Conservation (phyloP, 2,329 filamentous ascomycete species). For the Elsinoe ampelina region DNA sequence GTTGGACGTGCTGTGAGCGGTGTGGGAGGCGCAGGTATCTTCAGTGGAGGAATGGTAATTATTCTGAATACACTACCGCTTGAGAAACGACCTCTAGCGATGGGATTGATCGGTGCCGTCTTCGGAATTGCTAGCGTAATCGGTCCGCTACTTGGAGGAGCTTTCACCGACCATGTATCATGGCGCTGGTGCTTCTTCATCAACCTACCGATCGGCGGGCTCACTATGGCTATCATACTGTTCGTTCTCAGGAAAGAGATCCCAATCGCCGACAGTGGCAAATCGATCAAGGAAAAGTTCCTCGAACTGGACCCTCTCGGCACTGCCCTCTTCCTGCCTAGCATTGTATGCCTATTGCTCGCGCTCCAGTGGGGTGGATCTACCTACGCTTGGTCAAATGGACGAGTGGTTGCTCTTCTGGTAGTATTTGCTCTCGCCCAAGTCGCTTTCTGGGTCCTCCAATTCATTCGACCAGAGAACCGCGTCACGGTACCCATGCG, state of each 20-base stretch:
- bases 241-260: slow-evolving; percentile 11
- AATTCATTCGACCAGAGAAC: slow-evolving; percentile 35
- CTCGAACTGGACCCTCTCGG: slow-evolving; percentile 40
- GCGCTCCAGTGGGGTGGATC: slow-evolving; percentile 40
- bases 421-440: slow-evolving; percentile 35
- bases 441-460: slow-evolving; percentile 33
- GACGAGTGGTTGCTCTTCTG: slow-evolving; percentile 37
- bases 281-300: slow-evolving; percentile 24
- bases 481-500: slow-evolving; percentile 38
- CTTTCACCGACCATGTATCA: slow-evolving; percentile 31
- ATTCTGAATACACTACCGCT: slow-evolving; percentile 41
- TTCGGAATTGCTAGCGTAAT: slow-evolving; percentile 41
- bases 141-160: slow-evolving; percentile 38
- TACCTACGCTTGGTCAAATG: slow-evolving; percentile 31
- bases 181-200: slow-evolving; percentile 45
- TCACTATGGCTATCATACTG: slow-evolving; percentile 25
- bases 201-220: slow-evolving; percentile 43
- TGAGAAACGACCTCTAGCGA: slow-evolving; percentile 39
- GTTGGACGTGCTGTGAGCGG: slow-evolving; percentile 44
- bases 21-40: slow-evolving; percentile 43
- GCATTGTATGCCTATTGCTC: slow-evolving; percentile 32
- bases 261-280: slow-evolving; percentile 3
- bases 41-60: slow-evolving; percentile 40
- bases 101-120: slow-evolving; percentile 35
- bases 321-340: slow-evolving; percentile 34